Percentiles rank a stretch among this genome's conserved stretches.
phyloP scores from a whole-genome alignment of 768 basidiomycete species.

The Termitomyces heimii region DNA sequence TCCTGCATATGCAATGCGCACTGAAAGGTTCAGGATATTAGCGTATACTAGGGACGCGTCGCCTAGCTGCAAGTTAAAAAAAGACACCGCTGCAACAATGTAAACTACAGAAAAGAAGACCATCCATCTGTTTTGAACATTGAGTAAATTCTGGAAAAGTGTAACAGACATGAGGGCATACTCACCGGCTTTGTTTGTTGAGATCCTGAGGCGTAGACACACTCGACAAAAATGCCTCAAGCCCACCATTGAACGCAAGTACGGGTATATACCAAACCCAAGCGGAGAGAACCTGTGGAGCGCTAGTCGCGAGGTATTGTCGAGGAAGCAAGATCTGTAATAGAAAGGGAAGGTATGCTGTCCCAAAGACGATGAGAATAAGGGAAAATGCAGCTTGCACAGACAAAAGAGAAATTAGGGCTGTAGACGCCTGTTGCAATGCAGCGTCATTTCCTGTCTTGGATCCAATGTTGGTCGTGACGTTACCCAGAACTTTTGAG shows the following conservation, averaged over 20 bases:
- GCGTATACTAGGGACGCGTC: conserved; percentile 73
- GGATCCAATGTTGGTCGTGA: conserved; percentile 7
- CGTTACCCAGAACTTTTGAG: conserved; percentile 48
- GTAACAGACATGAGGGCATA: neutral
- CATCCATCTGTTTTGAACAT: conserved; percentile 55
- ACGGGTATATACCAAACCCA: conserved; percentile 91
- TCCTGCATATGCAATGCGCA: conserved; percentile 48
- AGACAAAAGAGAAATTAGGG: conserved; percentile 56
- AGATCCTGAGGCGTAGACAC: conserved; percentile 66
- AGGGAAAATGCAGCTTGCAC: conserved; percentile 62
- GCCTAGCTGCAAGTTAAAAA: conserved; percentile 45
- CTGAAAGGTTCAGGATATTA: conserved; percentile 62
- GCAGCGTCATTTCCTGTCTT: conserved; percentile 11
- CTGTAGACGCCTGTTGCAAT: conserved; percentile 38
- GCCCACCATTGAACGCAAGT: conserved; percentile 82
- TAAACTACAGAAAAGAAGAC: conserved; percentile 68
- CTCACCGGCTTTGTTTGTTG: conserved; percentile 58
- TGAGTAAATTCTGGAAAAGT: neutral
- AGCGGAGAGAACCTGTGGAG: conserved; percentile 66
- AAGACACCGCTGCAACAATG: conserved; percentile 41
- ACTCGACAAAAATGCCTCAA: conserved; percentile 88
- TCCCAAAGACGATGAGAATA: conserved; percentile 69
- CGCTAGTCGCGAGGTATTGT: conserved; percentile 70
- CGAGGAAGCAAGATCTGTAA: conserved; percentile 66
- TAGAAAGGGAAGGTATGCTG: conserved; percentile 66